Base-by-base conservation (phyloP, 2,329 filamentous ascomycete species). In the Colletotrichum orchidophilum region DNA sequence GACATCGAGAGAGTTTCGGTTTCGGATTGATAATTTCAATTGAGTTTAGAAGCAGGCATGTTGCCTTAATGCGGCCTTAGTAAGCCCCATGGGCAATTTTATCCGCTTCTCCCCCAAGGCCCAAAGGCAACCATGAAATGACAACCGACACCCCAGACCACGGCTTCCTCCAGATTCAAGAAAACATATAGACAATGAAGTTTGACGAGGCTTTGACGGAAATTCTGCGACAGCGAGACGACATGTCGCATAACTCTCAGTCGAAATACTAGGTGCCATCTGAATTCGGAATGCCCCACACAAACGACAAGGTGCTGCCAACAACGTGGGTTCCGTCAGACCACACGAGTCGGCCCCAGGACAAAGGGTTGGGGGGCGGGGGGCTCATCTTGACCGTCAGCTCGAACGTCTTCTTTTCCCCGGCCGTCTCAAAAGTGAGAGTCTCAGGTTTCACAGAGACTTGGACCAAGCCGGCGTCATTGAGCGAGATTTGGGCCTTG, bases 241-340 rank as follows among this genome's bases (percentile, higher is more conserved):
- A 7, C 26, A 39, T 53, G 5, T 21, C 24, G 18, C 24, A 26
- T 7, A n/a, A 27, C 29, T 9, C n/a, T 27, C n/a, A 5, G n/a
- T 8, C 3, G 12, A 2, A 2, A 50, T 21, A n/a, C n/a, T n/a
- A 49, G 24, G 27, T 26, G 27, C 31, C 9, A 24, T 29, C 35
- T 27, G n/a, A 9, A 2, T 5, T 13, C 11, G 42, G 29, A 33
- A 61, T 15, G 7, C 55, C 18, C 61, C 70, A 72, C 12, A 57
- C 15, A 8, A 73, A 64, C 26, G 54, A 58, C 53, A 73, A n/a
- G 1, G 71, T 71, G 57, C 73, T 74, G 2, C 66, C 64, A 6
- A 73, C 67, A 11, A 58, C 66, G 18, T 73, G 73, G 33, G 53
- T 62, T 11, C 67, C 58, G 59, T 71, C 67, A n/a, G 73, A 69